These are phyloP conservation scores for Dryas integrifolia DNA, from an alignment of 331 rosid genomes.

Conservation along the genomic window DNA sequence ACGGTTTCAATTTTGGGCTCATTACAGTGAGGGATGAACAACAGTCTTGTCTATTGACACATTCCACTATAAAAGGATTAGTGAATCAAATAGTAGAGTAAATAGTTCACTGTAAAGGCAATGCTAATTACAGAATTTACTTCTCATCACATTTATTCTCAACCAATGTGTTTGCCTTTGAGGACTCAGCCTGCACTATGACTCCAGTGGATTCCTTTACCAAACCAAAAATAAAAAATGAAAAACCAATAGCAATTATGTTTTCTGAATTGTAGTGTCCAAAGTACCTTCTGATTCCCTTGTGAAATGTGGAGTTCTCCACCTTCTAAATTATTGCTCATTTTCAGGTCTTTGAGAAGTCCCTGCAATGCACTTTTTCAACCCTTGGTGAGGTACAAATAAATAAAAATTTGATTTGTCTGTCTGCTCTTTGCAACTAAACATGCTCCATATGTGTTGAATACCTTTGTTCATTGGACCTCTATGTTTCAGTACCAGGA, in stretches of 20 bases:
- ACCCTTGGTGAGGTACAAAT: constrained; percentile 65
- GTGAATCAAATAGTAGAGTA: neutral
- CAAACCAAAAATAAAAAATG: neutral
- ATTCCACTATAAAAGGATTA: neutral
- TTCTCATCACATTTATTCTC: neutral
- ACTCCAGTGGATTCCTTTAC: neutral
- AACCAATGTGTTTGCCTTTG: neutral
- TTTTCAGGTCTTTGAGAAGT: constrained; percentile 72
- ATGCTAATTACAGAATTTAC: neutral
- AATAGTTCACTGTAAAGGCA: neutral
- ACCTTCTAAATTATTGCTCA: neutral
- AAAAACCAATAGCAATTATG: neutral
- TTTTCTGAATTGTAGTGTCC: neutral
- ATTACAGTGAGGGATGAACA: neutral
- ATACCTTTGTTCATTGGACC: constrained; percentile 5
- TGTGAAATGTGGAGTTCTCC: neutral
- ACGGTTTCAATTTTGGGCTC: neutral
- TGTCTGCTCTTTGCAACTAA: neutral
- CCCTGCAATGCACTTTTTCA: constrained; percentile 60
- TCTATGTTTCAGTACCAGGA: constrained; percentile 65
- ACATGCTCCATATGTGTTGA: neutral
- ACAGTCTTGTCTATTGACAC: neutral
- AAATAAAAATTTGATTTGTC: constrained; percentile 9
- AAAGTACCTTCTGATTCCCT: neutral
- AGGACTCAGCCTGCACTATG: neutral